A percentile compares a stretch with the other conserved stretches of the same genome.
These are phyloP conservation scores for Nicotiana noctiflora DNA, from an alignment of 257 asterid genomes.

Conservation along the genomic window DNA sequence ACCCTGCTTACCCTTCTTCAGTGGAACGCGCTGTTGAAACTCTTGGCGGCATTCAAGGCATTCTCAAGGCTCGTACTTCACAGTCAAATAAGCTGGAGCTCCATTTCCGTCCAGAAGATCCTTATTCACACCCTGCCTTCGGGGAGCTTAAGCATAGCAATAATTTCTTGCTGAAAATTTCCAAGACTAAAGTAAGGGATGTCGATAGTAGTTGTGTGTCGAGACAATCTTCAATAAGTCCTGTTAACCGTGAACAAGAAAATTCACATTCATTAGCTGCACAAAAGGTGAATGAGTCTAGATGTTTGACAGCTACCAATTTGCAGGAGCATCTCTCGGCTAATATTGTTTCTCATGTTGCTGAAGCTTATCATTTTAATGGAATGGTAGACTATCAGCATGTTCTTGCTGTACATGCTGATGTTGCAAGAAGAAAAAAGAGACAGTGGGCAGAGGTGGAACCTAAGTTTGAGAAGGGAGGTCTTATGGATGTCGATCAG, in stretches of 20 bases:
- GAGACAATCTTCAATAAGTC: conserved; percentile 20
- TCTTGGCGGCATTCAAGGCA: conserved; percentile 65
- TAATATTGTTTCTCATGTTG: conserved; percentile 12
- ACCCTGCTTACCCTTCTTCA: conserved; percentile 94
- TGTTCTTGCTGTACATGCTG: conserved; percentile 85
- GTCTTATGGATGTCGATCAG: conserved; percentile 56
- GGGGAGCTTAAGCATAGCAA: conserved; percentile 63
- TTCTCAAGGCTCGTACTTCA: conserved; percentile 63
- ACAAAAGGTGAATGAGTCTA: conserved; percentile 23
- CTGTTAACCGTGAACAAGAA: conserved; percentile 24
- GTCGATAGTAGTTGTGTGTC: conserved; percentile 14
- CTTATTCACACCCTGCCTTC: conserved; percentile 81
- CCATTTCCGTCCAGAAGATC: conserved; percentile 93
- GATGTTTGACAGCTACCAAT: conserved; percentile 13
- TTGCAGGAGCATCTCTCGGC: conserved; percentile 5
- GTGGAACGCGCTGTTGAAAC: conserved; percentile 71
- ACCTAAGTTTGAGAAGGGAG: conserved; percentile 51
- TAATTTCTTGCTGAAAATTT: conserved; percentile 55
- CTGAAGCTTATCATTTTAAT: conserved; percentile 61
- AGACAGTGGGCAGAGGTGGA: conserved; percentile 71
- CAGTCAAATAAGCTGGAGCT: conserved; percentile 70
- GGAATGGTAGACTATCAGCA: conserved; percentile 98
- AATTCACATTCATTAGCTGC: conserved; percentile 21
- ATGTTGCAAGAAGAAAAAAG: conserved; percentile 54
- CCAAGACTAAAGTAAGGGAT: conserved; percentile 42